phyloP scores from a whole-genome alignment of 345 rosid genomes.

The Salix arbutifolia region DNA sequence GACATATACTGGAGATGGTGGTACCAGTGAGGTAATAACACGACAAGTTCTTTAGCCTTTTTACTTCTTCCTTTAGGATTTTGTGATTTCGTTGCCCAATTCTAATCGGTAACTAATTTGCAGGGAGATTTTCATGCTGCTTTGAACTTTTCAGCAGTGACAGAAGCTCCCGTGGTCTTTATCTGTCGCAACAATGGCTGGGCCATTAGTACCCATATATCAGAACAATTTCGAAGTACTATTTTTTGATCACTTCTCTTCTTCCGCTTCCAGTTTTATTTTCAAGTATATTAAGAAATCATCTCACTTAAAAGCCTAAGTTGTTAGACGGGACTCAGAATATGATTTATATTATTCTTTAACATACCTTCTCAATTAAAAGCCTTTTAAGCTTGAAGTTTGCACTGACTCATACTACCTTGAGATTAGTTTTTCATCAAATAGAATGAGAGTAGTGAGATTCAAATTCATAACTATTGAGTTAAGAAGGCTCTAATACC shows the following conservation, averaged over 20 bases:
- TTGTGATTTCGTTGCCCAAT: neutral
- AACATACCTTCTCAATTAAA: too few species aligned
- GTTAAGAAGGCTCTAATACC: too few species aligned
- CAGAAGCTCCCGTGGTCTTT: constrained; percentile 77
- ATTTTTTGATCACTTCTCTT: neutral
- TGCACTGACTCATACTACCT: too few species aligned
- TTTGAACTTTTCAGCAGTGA: constrained; percentile 64
- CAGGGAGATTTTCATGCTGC: constrained; percentile 91
- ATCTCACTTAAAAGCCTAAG: too few species aligned
- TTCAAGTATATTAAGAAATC: neutral
- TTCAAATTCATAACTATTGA: too few species aligned
- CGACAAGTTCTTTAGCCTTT: neutral
- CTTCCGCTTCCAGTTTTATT: constrained; percentile 5
- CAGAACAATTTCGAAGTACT: constrained; percentile 87
- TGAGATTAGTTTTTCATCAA: too few species aligned
- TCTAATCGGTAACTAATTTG: constrained; percentile 16
- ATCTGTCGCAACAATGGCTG: constrained; percentile 88
- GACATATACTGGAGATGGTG: constrained; percentile 77
- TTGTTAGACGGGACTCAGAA: too few species aligned
- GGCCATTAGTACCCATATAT: constrained; percentile 79
- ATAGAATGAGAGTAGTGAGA: rapidly evolving
- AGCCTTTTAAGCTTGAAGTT: too few species aligned
- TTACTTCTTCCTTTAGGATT: neutral
- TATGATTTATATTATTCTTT: too few species aligned
- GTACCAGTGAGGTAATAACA: constrained; percentile 62